Base-by-base conservation (phyloP, 2,329 filamentous ascomycete genomes). In the Fusarium longipes region DNA sequence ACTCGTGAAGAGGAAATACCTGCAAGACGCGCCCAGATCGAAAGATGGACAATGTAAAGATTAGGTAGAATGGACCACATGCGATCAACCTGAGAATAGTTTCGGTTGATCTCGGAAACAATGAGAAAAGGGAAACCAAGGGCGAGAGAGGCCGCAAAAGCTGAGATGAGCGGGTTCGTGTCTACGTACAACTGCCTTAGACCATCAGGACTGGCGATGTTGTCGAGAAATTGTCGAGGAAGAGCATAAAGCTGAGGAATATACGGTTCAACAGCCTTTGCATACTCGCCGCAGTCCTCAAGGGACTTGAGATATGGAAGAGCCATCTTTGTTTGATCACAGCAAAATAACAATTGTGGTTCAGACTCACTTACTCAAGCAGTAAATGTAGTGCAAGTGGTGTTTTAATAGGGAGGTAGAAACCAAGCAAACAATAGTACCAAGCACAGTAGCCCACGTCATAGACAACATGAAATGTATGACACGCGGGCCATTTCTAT, bases 11-110 rank as follows among this genome's bases (percentile, higher is more conserved):
- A 91, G 8, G 89, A 86, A 1, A 97, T 75, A 2, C 90, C 91
- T 40, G 89, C 86, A 65, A 95, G 74, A 70, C 91, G 90, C 38
- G 93, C 91, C 90, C 94, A 99, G n/a, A 89, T 73, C 35, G 88
- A 86, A 76, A 92, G 96, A 78, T 99, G 94, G 8, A 89, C 85
- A 76, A 96, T 91, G 79, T 97, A 98, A 49, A 97, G 75, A 9
- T 92, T 90, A 2, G 96, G 96, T 49, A 99, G 81, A 63, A 99
- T 84, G 75, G 93, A 96, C 96, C 96, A 99, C 72, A 91, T 81
- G 47, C 96, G 89, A 78, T 99, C 96, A 39, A 99, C 90, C 80
- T 99, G 96, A n/a, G 94, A 97, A 78, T 94, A 97, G 79, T 99
- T 99, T 74, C 86, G 87, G 80, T 96, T 98, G 81, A 93, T 80